Evolutionary conservation across 208 protist species (phyloP).

Genomic region (Leishmania tropica): DNA sequence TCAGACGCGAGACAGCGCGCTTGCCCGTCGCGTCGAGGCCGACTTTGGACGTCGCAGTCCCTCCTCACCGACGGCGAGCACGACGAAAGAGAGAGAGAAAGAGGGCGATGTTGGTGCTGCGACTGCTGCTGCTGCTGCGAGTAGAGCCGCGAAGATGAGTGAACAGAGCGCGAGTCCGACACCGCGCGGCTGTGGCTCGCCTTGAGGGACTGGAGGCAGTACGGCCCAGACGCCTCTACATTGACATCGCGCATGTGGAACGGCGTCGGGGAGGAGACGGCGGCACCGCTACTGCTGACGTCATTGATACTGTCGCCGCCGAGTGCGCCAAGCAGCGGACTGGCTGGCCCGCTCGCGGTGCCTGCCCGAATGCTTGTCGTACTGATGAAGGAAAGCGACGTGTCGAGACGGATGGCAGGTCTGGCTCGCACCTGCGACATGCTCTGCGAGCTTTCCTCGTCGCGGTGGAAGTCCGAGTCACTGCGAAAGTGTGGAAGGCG

Average conservation of each 20-base stretch:
- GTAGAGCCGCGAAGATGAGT: neutral
- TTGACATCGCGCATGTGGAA: constrained; percentile 13
- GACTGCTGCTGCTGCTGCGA: neutral
- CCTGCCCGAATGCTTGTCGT: constrained; percentile 15
- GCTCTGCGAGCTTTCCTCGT: constrained; percentile 40
- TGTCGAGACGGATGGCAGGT: constrained; percentile 43
- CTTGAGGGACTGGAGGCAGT: constrained; percentile 3
- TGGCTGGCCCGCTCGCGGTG: constrained; percentile 21
- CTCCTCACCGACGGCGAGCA: constrained; percentile 11
- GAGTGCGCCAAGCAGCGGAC: constrained; percentile 9
- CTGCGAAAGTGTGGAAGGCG: constrained; percentile 12
- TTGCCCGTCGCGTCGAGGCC: neutral
- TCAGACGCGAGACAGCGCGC: neutral
- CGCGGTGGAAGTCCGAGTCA: constrained; percentile 15
- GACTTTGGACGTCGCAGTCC: neutral
- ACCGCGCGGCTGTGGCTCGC: constrained; percentile 5
- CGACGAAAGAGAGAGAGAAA: neutral
- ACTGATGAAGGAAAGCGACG: constrained; percentile 28
- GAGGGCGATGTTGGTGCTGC: neutral
- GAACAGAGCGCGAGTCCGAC: constrained; percentile 1
- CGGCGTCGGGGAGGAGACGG: constrained; percentile 3
- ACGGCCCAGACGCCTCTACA: neutral
- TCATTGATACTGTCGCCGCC: neutral
- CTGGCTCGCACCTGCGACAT: constrained; percentile 39
- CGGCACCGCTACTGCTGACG: neutral